A percentile compares a stretch with the other conserved stretches of the same genome.
These are phyloP conservation scores for Neostapfia colusana DNA, from an alignment of 176 grass and related monocot genomes.

Conservation along the genomic window DNA sequence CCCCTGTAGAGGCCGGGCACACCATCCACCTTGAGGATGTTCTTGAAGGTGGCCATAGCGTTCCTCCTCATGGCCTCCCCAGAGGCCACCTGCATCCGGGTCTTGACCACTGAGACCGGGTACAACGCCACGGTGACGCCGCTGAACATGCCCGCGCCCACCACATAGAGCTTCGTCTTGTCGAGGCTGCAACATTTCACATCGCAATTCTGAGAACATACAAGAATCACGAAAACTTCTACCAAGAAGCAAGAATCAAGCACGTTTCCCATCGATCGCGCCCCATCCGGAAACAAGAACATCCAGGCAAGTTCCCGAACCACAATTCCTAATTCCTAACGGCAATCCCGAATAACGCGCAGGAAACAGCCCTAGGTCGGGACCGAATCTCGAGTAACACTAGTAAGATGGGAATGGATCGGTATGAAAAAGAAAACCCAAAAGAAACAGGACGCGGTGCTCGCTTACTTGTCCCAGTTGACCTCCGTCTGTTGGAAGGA, in stretches of 20 bases:
- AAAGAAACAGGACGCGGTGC: neutral
- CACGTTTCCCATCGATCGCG: neutral
- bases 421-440: neutral
- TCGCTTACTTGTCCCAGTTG: conserved; percentile 92
- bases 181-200: conserved; percentile 70
- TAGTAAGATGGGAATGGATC: neutral
- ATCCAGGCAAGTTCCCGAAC: neutral
- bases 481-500: conserved; percentile 86
- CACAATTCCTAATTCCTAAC: conserved; percentile 26
- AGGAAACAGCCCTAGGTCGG: neutral
- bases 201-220: conserved; percentile 18
- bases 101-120: conserved; percentile 94
- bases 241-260: neutral
- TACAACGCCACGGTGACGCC: conserved; percentile 77
- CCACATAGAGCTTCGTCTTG: conserved; percentile 91
- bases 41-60: conserved; percentile 68
- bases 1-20: conserved; percentile 80
- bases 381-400: conserved; percentile 2
- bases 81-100: conserved; percentile 92
- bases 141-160: conserved; percentile 87
- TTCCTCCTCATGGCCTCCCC: conserved; percentile 78
- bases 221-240: neutral
- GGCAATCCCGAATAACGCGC: neutral
- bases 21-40: conserved; percentile 79
- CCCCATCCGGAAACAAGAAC: neutral